Percentiles rank a stretch among this genome's conserved stretches.
These are phyloP conservation scores for Scutellaria minor DNA, from an alignment of 257 asterid genomes.

Conservation along the genomic window DNA sequence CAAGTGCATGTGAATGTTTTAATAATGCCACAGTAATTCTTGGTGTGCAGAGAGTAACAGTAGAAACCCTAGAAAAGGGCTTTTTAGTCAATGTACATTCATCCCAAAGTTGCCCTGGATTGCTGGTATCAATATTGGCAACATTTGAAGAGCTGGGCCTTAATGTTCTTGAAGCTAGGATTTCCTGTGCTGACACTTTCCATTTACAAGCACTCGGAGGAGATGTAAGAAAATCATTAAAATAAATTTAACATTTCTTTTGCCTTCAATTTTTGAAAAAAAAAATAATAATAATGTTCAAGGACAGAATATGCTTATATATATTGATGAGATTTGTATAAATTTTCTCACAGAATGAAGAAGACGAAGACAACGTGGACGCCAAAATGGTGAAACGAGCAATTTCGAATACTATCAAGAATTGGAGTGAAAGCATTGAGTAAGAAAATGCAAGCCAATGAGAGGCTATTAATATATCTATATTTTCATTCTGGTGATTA, in stretches of 20 bases:
- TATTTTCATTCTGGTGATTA: constrained; percentile 12
- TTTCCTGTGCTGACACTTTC: constrained; percentile 76
- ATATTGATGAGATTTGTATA: background rate
- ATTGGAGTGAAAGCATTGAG: constrained; percentile 59
- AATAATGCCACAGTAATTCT: constrained; percentile 4
- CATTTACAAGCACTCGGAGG: constrained; percentile 85
- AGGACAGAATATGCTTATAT: background rate
- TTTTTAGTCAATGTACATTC: constrained; percentile 71
- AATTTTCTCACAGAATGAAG: constrained; percentile 56
- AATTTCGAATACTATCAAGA: constrained; percentile 68
- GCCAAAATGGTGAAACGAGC: constrained; percentile 69
- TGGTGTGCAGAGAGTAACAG: constrained; percentile 62
- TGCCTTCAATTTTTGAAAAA: background rate
- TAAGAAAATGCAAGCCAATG: constrained; percentile 15
- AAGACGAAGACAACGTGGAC: constrained; percentile 57
- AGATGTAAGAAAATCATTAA: constrained; percentile 50
- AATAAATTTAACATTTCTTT: background rate
- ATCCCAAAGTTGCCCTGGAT: constrained; percentile 67
- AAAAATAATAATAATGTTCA: background rate
- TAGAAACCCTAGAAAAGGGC: constrained; percentile 86
- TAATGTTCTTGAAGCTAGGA: constrained; percentile 81
- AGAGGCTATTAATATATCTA: constrained; percentile 2
- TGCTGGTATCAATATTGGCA: constrained; percentile 66
- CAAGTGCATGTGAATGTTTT: constrained; percentile 9
- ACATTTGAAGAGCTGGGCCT: constrained; percentile 88